A percentile compares a stretch with the other conserved stretches of the same genome.
Conservation (phyloP, 495 filamentous ascomycete genomes). For the Podospora conica region DNA sequence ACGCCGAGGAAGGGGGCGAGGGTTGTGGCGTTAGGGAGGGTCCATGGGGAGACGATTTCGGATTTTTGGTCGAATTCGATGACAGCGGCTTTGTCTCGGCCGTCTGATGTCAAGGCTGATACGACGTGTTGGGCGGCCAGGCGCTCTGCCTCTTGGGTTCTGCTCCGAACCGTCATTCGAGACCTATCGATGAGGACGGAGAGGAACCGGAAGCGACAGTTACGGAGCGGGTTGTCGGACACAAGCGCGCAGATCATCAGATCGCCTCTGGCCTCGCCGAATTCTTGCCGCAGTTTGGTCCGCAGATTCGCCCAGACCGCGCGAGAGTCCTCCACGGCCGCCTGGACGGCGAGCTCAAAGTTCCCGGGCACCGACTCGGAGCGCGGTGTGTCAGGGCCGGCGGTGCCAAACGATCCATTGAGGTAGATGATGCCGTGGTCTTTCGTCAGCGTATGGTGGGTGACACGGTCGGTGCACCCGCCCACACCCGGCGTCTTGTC, state of each 20-base stretch:
- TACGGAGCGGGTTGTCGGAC: conserved; percentile 21
- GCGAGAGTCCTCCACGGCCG: conserved; percentile 18
- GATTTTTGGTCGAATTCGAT: conserved; percentile 12
- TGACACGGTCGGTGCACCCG: conserved; percentile 19
- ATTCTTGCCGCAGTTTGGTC: conserved; percentile 12
- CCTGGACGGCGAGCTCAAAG: conserved; percentile 17
- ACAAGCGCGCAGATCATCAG: conserved; percentile 25
- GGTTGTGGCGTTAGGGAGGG: conserved; percentile 4
- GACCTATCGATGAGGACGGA: conserved; percentile 2
- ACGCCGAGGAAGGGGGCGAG: background rate
- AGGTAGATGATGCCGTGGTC: conserved; percentile 24
- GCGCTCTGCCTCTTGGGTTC: background rate
- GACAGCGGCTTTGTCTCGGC: conserved; percentile 13
- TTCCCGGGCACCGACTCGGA: conserved; percentile 13
- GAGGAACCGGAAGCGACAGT: conserved; percentile 9
- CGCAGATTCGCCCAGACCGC: conserved; percentile 15
- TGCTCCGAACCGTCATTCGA: background rate
- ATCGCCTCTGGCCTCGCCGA: conserved; percentile 16
- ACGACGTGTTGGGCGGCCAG: conserved; percentile 4
- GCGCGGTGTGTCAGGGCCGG: conserved; percentile 12
- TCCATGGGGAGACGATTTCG: conserved; percentile 14
- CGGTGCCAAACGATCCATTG: conserved; percentile 19
- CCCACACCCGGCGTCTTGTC: conserved; percentile 17
- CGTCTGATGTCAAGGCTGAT: conserved; percentile 2
- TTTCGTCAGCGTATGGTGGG: conserved; percentile 21